phyloP scores from a whole-genome alignment of 768 basidiomycete species.

The Suillus paluster region DNA sequence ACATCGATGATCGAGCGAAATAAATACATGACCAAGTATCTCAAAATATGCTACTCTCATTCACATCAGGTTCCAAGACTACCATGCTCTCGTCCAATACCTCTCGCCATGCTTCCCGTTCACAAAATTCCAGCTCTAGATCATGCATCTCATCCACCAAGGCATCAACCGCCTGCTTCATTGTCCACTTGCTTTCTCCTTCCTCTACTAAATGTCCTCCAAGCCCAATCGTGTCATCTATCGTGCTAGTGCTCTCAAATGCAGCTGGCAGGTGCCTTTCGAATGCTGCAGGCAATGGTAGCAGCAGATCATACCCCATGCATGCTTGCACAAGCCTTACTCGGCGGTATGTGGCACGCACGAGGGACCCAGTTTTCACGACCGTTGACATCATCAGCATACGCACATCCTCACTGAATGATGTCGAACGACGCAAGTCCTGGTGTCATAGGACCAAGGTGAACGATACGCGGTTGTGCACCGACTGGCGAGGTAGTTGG shows the following conservation, averaged over 20 bases:
- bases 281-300: slow-evolving; percentile 48
- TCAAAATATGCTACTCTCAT: neutral
- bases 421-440: slow-evolving; percentile 7
- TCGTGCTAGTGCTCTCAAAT: neutral
- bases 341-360: slow-evolving; percentile 61
- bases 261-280: slow-evolving; percentile 6
- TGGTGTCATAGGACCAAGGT: slow-evolving; percentile 56
- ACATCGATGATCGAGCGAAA: neutral
- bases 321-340: slow-evolving; percentile 64
- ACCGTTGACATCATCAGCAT: slow-evolving; percentile 39
- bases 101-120: slow-evolving; percentile 36
- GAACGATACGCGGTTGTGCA: slow-evolving; percentile 56
- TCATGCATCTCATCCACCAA: slow-evolving; percentile 59
- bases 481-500: slow-evolving; percentile 42
- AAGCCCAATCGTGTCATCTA: slow-evolving; percentile 16
- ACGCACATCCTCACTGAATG: slow-evolving; percentile 6
- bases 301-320: slow-evolving; percentile 63
- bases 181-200: slow-evolving; percentile 51
- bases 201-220: slow-evolving; percentile 21
- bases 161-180: slow-evolving; percentile 52
- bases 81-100: slow-evolving; percentile 16
- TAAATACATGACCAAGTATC: neutral
- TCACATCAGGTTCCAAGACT: slow-evolving; percentile 11
- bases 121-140: slow-evolving; percentile 59
- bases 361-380: slow-evolving; percentile 55